Conservation (phyloP, 768 basidiomycete genomes). For the Auriscalpium vulgare region DNA sequence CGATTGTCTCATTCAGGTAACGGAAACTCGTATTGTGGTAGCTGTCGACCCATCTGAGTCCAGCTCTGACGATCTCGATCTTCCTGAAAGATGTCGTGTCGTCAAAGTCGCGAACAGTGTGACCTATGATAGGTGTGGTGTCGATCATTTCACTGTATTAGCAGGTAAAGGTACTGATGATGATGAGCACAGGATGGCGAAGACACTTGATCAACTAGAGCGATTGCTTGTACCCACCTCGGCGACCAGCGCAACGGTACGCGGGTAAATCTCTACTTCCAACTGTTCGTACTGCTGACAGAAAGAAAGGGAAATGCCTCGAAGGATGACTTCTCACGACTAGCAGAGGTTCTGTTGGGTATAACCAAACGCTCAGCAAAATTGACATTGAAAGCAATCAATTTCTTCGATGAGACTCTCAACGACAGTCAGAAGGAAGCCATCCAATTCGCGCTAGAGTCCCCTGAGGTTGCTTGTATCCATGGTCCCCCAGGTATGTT, state of each 20-base stretch:
- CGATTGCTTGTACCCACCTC: conserved; percentile 25
- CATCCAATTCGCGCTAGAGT: conserved; percentile 72
- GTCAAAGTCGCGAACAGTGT: conserved; percentile 89
- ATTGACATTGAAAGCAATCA: conserved; percentile 31
- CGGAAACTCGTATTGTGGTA: conserved; percentile 74
- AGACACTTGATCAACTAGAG: conserved; percentile 63
- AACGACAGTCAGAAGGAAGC: conserved; percentile 84
- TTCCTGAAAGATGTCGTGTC: conserved; percentile 79
- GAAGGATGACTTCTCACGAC: conserved; percentile 32
- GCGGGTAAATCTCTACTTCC: not conserved
- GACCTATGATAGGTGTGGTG: conserved; percentile 72
- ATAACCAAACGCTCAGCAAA: conserved; percentile 39
- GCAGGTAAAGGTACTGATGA: too few relatives aligned
- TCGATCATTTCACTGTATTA: not conserved
- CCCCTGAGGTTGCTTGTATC: conserved; percentile 81
- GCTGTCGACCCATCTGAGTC: conserved; percentile 63
- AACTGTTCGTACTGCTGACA: not conserved
- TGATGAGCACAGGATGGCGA: conserved; percentile 63
- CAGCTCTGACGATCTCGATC: conserved; percentile 55
- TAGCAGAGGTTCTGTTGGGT: conserved; percentile 68
- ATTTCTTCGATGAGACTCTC: conserved; percentile 67
- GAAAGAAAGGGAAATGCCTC: not conserved
- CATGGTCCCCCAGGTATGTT: conserved; percentile 89
- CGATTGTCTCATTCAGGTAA: conserved; percentile 40
- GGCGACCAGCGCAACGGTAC: conserved; percentile 5